A percentile compares a stretch with the other conserved stretches of the same genome.
Conservation (phyloP, 2,329 filamentous ascomycete genomes). For the Talaromyces atroroseus region DNA sequence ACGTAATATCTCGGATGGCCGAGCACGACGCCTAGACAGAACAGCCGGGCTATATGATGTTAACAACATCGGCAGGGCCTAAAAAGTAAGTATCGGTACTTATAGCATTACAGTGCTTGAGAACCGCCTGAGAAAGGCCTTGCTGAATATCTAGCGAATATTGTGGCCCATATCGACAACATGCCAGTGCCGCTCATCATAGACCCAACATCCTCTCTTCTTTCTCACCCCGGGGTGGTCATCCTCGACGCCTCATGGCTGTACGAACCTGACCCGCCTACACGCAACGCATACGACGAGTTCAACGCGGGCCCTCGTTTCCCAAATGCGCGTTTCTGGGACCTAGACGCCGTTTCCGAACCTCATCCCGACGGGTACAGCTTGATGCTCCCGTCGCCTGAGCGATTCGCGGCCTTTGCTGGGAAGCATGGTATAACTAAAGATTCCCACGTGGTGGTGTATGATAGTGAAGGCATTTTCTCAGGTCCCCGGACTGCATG, state of each 20-base stretch:
- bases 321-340: constrained; percentile 1
- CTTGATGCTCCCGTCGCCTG: constrained; percentile 1
- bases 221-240: background rate
- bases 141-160: background rate
- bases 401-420: background rate
- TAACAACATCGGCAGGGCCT: background rate
- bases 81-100: background rate
- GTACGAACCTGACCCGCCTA: background rate
- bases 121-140: background rate
- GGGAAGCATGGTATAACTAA: background rate
- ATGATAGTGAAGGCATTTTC: background rate
- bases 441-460: background rate
- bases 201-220: background rate
- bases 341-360: background rate
- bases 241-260: constrained; percentile 2
- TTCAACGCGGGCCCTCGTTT: background rate
- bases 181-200: constrained; percentile 3
- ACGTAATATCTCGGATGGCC: constrained; percentile 3
- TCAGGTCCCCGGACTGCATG: background rate
- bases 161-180: background rate
- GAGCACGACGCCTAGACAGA: background rate
- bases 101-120: background rate
- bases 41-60: background rate
- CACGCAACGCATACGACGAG: background rate
- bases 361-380: background rate